phyloP scores from a whole-genome alignment of 257 asterid genomes.

The Pogostemon cablin region DNA sequence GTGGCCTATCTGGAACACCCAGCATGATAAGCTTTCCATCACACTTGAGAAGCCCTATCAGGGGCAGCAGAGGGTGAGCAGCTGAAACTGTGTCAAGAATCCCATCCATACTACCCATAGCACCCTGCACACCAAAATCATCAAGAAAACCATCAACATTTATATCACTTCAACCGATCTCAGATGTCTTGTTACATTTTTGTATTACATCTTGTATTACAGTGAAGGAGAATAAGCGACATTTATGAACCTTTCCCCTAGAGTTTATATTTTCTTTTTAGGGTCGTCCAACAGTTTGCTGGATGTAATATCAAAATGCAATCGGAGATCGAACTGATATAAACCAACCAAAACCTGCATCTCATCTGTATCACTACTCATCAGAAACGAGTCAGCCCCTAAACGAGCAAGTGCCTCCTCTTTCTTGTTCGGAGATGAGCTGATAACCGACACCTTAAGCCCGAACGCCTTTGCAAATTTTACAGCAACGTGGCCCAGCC shows the following conservation, averaged over 20 bases:
- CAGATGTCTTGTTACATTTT: too few species aligned
- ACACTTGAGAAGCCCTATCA: constrained; percentile 40
- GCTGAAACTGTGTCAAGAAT: constrained; percentile 52
- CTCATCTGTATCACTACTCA: constrained; percentile 37
- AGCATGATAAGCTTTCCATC: constrained; percentile 53
- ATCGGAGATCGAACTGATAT: too few species aligned
- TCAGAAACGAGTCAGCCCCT: constrained; percentile 47
- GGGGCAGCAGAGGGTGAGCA: constrained; percentile 41
- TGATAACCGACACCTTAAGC: constrained; percentile 41
- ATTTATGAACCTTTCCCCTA: too few species aligned
- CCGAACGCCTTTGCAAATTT: constrained; percentile 56
- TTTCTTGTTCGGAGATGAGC: constrained; percentile 39
- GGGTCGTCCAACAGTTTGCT: too few species aligned
- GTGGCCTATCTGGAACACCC: constrained; percentile 45
- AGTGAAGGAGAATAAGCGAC: too few species aligned
- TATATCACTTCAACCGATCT: neutral
- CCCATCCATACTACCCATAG: constrained; percentile 44
- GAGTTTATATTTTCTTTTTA: too few species aligned
- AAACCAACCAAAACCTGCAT: constrained; percentile 38
- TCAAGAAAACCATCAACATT: too few species aligned
- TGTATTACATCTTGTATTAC: too few species aligned
- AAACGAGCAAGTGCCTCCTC: constrained; percentile 41
- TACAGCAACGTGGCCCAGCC: constrained; percentile 50
- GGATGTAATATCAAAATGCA: too few species aligned
- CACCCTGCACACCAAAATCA: constrained; percentile 35